Evolutionary conservation across 1,284 basidiomycete species (phyloP).

Genomic region (Cryptococcus wingfieldii): DNA sequence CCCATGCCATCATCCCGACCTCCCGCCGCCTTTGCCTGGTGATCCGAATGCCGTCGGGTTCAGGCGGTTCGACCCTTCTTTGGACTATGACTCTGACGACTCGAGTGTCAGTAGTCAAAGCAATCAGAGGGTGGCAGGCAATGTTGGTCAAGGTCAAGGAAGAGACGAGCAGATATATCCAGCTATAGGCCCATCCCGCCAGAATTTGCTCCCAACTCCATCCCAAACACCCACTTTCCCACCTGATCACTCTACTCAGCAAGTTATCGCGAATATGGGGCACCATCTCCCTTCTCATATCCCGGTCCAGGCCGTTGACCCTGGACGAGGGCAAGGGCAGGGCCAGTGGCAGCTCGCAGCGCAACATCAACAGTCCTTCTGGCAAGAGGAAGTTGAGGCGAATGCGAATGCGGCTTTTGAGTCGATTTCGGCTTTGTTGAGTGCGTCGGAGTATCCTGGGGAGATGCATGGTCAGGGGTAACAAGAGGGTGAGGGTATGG

Average conservation of each 20-base stretch:
- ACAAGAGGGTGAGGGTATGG: background rate
- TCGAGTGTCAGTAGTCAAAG: background rate
- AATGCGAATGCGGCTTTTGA: constrained; percentile 14
- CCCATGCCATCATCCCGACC: constrained; percentile 25
- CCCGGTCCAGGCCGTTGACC: too few relatives aligned
- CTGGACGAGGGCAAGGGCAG: too few relatives aligned
- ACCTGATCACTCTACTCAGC: background rate
- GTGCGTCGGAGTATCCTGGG: constrained; percentile 7
- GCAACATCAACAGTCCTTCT: background rate
- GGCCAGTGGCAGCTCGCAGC: too few relatives aligned
- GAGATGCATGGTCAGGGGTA: too few relatives aligned
- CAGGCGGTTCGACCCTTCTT: constrained; percentile 23
- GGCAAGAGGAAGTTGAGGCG: background rate
- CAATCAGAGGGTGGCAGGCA: too few relatives aligned
- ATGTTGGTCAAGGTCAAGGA: too few relatives aligned
- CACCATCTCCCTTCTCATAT: too few relatives aligned
- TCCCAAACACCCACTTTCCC: background rate
- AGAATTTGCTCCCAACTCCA: too few relatives aligned
- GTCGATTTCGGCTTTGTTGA: constrained; percentile 13
- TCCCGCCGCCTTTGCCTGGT: constrained; percentile 27
- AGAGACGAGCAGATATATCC: too few relatives aligned
- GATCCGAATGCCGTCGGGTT: constrained; percentile 30
- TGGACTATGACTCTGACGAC: background rate
- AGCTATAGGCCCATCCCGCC: too few relatives aligned
- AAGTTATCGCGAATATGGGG: too few relatives aligned